A percentile compares a stretch with the other conserved stretches of the same genome.
phyloP scores from a whole-genome alignment of 352 stramenopile genomes.

The Aphanomyces cochlioides region DNA sequence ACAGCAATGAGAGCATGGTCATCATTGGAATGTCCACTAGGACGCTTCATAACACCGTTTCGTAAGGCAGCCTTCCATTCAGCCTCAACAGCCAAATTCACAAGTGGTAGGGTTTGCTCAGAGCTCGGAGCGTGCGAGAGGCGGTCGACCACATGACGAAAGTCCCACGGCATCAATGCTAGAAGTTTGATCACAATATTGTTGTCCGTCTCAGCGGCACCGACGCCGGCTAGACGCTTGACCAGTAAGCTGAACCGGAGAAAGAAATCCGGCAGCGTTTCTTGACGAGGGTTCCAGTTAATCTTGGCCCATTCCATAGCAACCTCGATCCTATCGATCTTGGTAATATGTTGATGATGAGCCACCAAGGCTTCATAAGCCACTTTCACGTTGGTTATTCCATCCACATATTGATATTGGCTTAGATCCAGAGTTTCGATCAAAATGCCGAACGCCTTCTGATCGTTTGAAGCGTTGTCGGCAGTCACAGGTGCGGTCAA shows the following conservation, averaged over 20 bases:
- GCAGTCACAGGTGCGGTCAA: background rate
- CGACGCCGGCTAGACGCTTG: background rate
- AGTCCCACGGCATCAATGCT: background rate
- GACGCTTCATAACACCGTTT: too few relatives aligned
- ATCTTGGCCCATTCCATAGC: background rate
- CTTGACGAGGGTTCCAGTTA: background rate
- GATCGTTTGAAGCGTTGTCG: background rate
- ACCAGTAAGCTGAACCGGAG: background rate
- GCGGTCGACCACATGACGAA: background rate
- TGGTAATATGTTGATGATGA: background rate
- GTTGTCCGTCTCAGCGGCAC: background rate
- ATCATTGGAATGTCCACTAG: too few relatives aligned
- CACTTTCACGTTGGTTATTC: background rate
- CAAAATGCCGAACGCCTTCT: background rate
- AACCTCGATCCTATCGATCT: conserved; percentile 31
- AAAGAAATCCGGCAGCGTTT: conserved; percentile 5
- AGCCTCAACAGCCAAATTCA: too few relatives aligned
- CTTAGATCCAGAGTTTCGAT: background rate
- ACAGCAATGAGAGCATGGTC: too few relatives aligned
- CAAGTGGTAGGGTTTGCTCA: too few relatives aligned
- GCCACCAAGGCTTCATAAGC: background rate
- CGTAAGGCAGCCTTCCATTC: too few relatives aligned
- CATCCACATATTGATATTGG: background rate
- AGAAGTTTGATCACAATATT: background rate
- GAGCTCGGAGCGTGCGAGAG: background rate